Base-by-base conservation (phyloP, 2,329 filamentous ascomycete genomes). In the Phyllosticta citrichinensis region DNA sequence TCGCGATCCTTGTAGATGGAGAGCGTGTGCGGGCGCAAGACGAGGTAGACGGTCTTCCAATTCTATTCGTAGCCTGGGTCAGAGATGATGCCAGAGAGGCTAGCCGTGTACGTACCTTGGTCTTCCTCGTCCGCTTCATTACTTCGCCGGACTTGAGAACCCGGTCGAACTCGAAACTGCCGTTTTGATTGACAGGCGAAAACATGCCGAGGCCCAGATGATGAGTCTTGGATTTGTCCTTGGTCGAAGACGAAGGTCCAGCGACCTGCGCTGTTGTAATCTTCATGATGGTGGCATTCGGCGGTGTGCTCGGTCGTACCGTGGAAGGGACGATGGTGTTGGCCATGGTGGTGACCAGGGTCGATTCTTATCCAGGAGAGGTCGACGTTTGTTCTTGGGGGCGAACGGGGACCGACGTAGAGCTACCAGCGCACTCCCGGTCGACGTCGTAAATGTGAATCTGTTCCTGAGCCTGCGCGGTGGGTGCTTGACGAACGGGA, bases 121-220 rank as follows among this genome's bases (percentile, higher is more conserved):
- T 97, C 79, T 93, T 96, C 68, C 92, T 88, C 19, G 91, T 95
- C 66, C 93, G 85, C 76, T 96, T 96, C 70, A 88, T 83, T 50
- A 96, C 86, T 66, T 87, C 88, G 62, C 93, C 92, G 62, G 87
- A 86, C 77, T 96, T 97, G 73, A 97, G 83, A 60, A 97, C 89
- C 57, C 91, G 87, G 74, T 99, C 94, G 70, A 95, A 96, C 70
- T 94, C 92, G 73, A 96, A 99, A 74, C 91, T 94, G 64, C 94
- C 94, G 74, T 96, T 92, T 74, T 96, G 87, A 71, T 93, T 96
- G 65, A 97, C 91, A 4, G 91, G 90, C 30, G 90, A 94, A 69
- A 91, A 86, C 17, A 86, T 80, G 65, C 88, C 85, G 9, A 62
- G 55, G 51, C 56, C 60, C 11, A 62, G 19, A 27, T 27, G 54